Conservation (phyloP, 768 basidiomycete species). For the Leccinum subgranulosum region DNA sequence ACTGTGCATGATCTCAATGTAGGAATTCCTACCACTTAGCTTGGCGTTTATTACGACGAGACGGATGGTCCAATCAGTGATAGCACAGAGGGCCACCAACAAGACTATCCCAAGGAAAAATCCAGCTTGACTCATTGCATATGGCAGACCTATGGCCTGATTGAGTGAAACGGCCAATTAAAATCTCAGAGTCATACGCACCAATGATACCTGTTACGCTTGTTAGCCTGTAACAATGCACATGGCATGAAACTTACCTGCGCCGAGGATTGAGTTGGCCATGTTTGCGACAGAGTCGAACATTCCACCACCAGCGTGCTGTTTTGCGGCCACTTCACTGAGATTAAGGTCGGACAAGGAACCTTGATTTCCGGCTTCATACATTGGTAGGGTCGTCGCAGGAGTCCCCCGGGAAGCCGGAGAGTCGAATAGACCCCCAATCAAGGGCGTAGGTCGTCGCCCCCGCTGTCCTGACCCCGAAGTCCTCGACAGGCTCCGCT, state of each 20-base stretch:
- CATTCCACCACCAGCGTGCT: conserved; percentile 67
- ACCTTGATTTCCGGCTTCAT: conserved; percentile 33
- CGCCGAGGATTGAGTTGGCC: conserved; percentile 95
- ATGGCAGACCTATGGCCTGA: conserved; percentile 70
- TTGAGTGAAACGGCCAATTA: conserved; percentile 1
- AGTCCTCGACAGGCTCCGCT: conserved; percentile 20
- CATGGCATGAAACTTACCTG: conserved; percentile 49
- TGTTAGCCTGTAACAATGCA: conserved; percentile 14
- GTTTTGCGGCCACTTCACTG: conserved; percentile 68
- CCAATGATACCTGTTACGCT: conserved; percentile 63
- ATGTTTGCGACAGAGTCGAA: conserved; percentile 85
- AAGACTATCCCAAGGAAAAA: conserved; percentile 87
- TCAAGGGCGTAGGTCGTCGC: conserved; percentile 68
- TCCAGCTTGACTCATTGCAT: conserved; percentile 92
- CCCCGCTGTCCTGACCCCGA: conserved; percentile 35
- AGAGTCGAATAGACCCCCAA: conserved; percentile 73
- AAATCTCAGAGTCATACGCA: conserved; percentile 28
- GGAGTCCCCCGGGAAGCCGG: conserved; percentile 52
- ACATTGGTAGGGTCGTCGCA: conserved; percentile 54
- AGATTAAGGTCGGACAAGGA: conserved; percentile 43
- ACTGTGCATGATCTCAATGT: conserved; percentile 91
- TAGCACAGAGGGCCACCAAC: conserved; percentile 69
- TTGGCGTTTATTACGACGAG: conserved; percentile 96
- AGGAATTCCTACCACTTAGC: conserved; percentile 86
- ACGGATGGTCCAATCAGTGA: conserved; percentile 98